Evolutionary conservation across 2,329 filamentous ascomycete species (phyloP), one percentile per base, ranked within the genome.

Genomic region (Pseudocercospora fuligena): DNA sequence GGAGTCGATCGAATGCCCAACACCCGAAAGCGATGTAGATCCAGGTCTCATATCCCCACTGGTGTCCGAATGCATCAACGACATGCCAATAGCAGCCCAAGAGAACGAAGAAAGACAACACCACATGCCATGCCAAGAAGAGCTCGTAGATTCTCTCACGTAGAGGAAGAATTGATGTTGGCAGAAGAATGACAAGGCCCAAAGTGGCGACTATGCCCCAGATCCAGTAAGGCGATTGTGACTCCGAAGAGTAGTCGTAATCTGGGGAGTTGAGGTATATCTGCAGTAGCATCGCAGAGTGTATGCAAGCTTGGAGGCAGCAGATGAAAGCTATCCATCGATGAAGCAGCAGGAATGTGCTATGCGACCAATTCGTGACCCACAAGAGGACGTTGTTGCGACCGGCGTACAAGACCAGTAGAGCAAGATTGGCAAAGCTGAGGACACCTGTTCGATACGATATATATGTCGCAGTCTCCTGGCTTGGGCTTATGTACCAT

Each of bases 381-480:
- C 79, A 82, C 0, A 86, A 77, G 0, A 85, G 77, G 2, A 85
- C 23, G 61, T 83, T 85, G 69, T 86, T 86, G 0, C 84, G 75
- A 0, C 79, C 76, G 0, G 80, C 77, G 61, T 82, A 85, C 2
- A 86, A 77, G 12, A 85, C 72, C 0, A 82, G 59, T 0, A 86
- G 69, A 0, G 83, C 79, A 0, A 83, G 58, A 8, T 82, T 78
- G 5, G 79, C 78, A 56, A 83, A 81, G 4, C 74, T 75, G 3
- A 84, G 67, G 1, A 76, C 70, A 3, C 83, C 83, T 3, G 80
- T 77, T 0, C 84, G 79, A 65, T 81, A 80, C 1, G 75, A 72
- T 1, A 84, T 68, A 49, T 64, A 64, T 0, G 66, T 59, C 4
- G n/a, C 27, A 19, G 60, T 56, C 43, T 66, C 46, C 11, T 33